Conservation (phyloP, 768 basidiomycete genomes). For the Brasilioporus rufonigricans region DNA sequence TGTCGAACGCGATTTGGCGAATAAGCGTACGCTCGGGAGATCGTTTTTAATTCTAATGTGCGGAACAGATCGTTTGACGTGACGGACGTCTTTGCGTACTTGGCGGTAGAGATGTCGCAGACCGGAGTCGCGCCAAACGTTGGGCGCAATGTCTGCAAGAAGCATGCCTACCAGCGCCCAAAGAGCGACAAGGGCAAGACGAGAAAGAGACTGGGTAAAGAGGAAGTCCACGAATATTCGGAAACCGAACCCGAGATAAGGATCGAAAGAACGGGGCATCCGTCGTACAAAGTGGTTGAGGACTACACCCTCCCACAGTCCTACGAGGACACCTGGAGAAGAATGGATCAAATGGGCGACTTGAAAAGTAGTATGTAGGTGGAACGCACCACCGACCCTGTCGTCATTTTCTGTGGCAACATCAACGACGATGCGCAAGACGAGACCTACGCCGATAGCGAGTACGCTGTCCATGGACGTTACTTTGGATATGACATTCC, state of each 20-base stretch:
- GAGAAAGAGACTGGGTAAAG: conserved; percentile 53
- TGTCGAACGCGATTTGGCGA: conserved; percentile 15
- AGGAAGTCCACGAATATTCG: conserved; percentile 73
- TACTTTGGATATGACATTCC: conserved; percentile 28
- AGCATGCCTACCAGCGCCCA: conserved; percentile 56
- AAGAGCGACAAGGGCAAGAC: conserved; percentile 46
- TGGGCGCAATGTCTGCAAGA: conserved; percentile 49
- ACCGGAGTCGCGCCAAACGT: conserved; percentile 44
- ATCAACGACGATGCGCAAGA: conserved; percentile 61
- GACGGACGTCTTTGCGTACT: conserved; percentile 34
- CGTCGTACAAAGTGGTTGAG: conserved; percentile 70
- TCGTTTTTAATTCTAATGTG: conserved; percentile 33
- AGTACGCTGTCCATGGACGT: conserved; percentile 64
- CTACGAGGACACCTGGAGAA: conserved; percentile 56
- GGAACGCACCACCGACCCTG: conserved; percentile 29
- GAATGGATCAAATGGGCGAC: conserved; percentile 1
- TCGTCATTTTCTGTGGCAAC: conserved; percentile 37
- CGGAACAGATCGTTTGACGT: conserved; percentile 31
- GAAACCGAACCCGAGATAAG: conserved; percentile 64
- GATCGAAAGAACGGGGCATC: conserved; percentile 62
- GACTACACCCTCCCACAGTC: conserved; percentile 78
- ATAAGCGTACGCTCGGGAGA: conserved; percentile 29
- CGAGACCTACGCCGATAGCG: conserved; percentile 67
- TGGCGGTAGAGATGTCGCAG: conserved; percentile 36
- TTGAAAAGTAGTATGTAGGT: not conserved